Percentiles rank a stretch among this genome's conserved stretches.
Evolutionary conservation across 2,329 filamentous ascomycete genomes (phyloP).

Genomic region (Elsinoe arachidis): DNA sequence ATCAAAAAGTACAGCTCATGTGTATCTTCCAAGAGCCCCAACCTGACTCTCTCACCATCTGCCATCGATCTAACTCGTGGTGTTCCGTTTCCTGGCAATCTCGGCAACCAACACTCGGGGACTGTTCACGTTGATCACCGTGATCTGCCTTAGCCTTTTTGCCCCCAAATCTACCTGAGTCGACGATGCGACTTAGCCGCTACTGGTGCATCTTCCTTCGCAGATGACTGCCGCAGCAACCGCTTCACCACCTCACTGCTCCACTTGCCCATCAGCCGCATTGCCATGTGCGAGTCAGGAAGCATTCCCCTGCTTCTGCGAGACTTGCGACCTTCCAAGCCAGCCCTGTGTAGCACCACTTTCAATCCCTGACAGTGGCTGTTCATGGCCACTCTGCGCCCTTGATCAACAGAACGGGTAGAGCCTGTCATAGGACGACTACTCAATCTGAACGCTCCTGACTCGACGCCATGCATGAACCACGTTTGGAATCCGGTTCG

Average conservation of each 20-base stretch:
- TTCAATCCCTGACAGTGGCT: slow-evolving; percentile 3
- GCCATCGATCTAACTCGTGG: neutral
- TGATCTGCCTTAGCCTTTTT: slow-evolving; percentile 4
- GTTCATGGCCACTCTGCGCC: neutral
- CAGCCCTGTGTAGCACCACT: neutral
- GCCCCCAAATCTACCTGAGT: slow-evolving; percentile 8
- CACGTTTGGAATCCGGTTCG: slow-evolving; percentile 9
- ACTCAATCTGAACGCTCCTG: slow-evolving; percentile 3
- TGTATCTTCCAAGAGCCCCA: neutral
- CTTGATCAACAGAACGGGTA: neutral
- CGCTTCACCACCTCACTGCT: neutral
- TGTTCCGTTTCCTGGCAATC: neutral
- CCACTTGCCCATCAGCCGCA: slow-evolving; percentile 6
- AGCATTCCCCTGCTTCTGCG: neutral
- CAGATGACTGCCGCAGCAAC: slow-evolving; percentile 5
- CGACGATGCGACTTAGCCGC: slow-evolving; percentile 7
- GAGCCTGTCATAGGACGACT: neutral
- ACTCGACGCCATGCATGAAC: slow-evolving; percentile 11
- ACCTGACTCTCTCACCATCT: neutral
- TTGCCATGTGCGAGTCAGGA: neutral
- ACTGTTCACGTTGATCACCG: slow-evolving; percentile 11
- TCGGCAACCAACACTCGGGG: slow-evolving; percentile 11
- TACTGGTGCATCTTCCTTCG: slow-evolving; percentile 3
- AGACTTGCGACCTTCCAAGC: neutral
- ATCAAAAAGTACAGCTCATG: slow-evolving; percentile 2